These are phyloP conservation scores for Aspergillus diversus DNA, from an alignment of 495 filamentous ascomycete species.

Conservation along the genomic window DNA sequence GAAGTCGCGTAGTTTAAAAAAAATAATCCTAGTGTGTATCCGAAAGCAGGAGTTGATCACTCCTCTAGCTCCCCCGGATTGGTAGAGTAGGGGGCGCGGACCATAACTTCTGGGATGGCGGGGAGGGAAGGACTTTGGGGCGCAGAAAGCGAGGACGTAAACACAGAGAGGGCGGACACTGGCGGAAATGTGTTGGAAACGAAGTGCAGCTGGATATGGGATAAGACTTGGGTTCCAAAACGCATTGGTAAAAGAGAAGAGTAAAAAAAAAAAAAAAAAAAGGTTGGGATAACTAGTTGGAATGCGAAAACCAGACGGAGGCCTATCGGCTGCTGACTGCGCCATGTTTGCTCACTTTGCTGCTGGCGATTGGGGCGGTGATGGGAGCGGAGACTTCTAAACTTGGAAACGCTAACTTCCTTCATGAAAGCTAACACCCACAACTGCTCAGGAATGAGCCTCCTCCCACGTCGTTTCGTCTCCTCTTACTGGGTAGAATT, in stretches of 20 bases:
- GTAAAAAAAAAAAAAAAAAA: slow-evolving; percentile 19
- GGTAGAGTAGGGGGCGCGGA: slow-evolving; percentile 28
- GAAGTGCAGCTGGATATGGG: slow-evolving; percentile 7
- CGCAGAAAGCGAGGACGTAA: slow-evolving; percentile 16
- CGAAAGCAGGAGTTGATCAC: slow-evolving; percentile 20
- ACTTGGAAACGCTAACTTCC: slow-evolving; percentile 28
- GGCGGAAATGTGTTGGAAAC: slow-evolving; percentile 11
- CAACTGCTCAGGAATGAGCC: slow-evolving; percentile 13
- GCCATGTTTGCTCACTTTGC: slow-evolving; percentile 32
- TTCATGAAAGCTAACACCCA: slow-evolving; percentile 6
- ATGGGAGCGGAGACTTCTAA: slow-evolving; percentile 22
- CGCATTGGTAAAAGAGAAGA: slow-evolving; percentile 1
- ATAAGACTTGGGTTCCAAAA: slow-evolving; percentile 11
- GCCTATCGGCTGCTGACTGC: slow-evolving; percentile 18
- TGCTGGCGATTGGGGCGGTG: slow-evolving; percentile 4
- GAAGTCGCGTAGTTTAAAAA: too few species aligned
- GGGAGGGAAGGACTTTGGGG: slow-evolving; percentile 22
- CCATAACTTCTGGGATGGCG: slow-evolving; percentile 22
- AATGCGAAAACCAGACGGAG: slow-evolving; percentile 22
- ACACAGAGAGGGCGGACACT: slow-evolving; percentile 17
- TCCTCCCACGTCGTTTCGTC: slow-evolving; percentile 3
- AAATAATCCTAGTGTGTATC: not conserved
- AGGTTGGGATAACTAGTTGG: slow-evolving; percentile 13
- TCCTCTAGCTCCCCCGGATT: slow-evolving; percentile 22
- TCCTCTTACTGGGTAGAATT: slow-evolving; percentile 7